These are phyloP conservation scores for Herpetomonas tarakana DNA, from an alignment of 208 protist species.

Conservation along the genomic window DNA sequence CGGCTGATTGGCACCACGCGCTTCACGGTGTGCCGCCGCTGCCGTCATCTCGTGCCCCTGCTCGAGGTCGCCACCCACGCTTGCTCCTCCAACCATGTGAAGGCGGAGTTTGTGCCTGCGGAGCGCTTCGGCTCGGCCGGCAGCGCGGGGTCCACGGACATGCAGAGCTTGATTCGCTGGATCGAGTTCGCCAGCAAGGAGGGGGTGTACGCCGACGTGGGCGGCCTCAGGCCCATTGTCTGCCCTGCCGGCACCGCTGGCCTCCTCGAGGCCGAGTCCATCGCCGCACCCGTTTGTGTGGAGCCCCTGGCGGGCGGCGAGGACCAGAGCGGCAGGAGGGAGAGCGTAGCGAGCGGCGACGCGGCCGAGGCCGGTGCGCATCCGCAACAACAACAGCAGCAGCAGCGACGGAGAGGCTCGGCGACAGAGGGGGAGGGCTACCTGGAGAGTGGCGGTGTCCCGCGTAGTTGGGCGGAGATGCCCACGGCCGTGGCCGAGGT, in stretches of 20 bases:
- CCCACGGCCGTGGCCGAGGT: background rate
- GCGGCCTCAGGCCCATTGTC: slow-evolving; percentile 31
- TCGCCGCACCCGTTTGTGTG: slow-evolving; percentile 2
- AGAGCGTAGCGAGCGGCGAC: background rate
- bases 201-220: slow-evolving; percentile 27
- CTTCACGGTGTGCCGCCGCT: slow-evolving; percentile 46
- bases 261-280: slow-evolving; percentile 4
- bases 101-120: slow-evolving; percentile 5
- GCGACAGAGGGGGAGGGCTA: background rate
- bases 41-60: slow-evolving; percentile 43
- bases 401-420: background rate
- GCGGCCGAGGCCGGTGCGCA: too few species aligned
- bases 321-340: too few species aligned
- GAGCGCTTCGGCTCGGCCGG: slow-evolving; percentile 21
- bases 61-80: slow-evolving; percentile 39
- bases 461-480: background rate
- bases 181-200: slow-evolving; percentile 24
- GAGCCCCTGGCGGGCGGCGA: background rate
- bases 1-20: slow-evolving; percentile 49
- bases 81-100: slow-evolving; percentile 14
- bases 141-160: slow-evolving; percentile 14
- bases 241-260: background rate
- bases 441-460: background rate
- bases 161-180: slow-evolving; percentile 42
- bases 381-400: too few species aligned